phyloP scores from a whole-genome alignment of 2,329 filamentous ascomycete genomes.

The Sporothrix pallida region DNA sequence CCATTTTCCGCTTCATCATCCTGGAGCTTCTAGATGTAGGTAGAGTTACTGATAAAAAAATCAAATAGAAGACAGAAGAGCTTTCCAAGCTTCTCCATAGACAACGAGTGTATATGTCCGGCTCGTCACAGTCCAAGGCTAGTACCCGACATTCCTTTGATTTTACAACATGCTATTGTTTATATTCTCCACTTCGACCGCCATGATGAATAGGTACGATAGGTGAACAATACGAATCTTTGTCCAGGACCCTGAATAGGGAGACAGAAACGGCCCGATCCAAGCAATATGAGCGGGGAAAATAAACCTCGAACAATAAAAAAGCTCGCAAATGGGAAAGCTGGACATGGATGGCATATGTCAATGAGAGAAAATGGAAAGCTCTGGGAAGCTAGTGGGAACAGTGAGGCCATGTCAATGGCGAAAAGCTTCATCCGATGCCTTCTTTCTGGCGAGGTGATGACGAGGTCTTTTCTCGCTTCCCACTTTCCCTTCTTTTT shows the following conservation, averaged over 20 bases:
- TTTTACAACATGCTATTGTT: neutral
- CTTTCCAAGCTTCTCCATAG: neutral
- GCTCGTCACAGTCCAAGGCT: constrained; percentile 2
- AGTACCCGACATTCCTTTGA: neutral
- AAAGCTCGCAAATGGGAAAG: no score
- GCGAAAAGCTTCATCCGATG: neutral
- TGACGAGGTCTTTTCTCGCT: no score
- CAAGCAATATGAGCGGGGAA: no score
- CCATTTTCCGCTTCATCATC: neutral
- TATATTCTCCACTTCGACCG: neutral
- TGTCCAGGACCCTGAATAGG: neutral
- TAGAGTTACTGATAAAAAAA: neutral
- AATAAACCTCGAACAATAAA: no score
- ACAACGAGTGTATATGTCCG: neutral
- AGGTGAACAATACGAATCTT: neutral
- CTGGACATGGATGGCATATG: neutral
- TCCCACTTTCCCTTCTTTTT: no score
- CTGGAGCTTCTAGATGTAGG: neutral
- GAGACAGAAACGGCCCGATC: neutral
- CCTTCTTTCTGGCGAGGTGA: neutral
- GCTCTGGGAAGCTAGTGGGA: no score
- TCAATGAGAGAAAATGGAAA: neutral
- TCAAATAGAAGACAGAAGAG: neutral
- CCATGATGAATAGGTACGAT: neutral
- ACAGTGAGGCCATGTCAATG: no score